Evolutionary conservation across 2,329 filamentous ascomycete species (phyloP).

Genomic region (Claviceps quebecensis): DNA sequence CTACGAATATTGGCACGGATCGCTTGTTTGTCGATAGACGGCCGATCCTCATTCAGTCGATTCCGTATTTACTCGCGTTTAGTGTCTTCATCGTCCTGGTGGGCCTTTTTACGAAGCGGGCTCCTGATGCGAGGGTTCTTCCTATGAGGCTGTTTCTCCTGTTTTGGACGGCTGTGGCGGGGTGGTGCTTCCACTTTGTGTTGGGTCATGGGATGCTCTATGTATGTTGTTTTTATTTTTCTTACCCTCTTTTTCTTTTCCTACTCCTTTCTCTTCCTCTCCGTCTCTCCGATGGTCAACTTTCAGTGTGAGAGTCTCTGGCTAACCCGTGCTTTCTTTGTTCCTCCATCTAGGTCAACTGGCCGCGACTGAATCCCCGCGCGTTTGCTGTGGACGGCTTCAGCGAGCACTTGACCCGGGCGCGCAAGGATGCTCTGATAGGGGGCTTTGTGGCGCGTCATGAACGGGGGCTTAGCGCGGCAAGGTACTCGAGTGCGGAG

Average conservation of each 20-base stretch:
- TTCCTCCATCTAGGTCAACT: conserved; percentile 59
- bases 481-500: conserved; percentile 71
- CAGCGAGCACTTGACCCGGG: conserved; percentile 71
- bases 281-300: too few relatives aligned
- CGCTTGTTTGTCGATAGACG: conserved; percentile 73
- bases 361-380: conserved; percentile 89
- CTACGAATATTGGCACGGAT: conserved; percentile 54
- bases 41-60: conserved; percentile 78
- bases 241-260: background rate
- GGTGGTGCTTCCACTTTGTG: conserved; percentile 66
- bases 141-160: conserved; percentile 71
- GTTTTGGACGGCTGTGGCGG: conserved; percentile 58
- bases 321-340: background rate
- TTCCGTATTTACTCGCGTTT: conserved; percentile 81
- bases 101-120: conserved; percentile 54
- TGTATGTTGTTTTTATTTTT: conserved; percentile 45
- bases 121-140: conserved; percentile 63
- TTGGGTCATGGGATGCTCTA: conserved; percentile 80
- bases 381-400: conserved; percentile 79
- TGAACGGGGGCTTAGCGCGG: conserved; percentile 72
- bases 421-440: conserved; percentile 68
- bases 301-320: background rate
- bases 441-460: conserved; percentile 56
- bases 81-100: conserved; percentile 73
- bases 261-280: background rate